Evolutionary conservation across 306 rosid species (phyloP), one percentile per base, ranked within the genome.

Genomic region (Quercus aquifolioides): DNA sequence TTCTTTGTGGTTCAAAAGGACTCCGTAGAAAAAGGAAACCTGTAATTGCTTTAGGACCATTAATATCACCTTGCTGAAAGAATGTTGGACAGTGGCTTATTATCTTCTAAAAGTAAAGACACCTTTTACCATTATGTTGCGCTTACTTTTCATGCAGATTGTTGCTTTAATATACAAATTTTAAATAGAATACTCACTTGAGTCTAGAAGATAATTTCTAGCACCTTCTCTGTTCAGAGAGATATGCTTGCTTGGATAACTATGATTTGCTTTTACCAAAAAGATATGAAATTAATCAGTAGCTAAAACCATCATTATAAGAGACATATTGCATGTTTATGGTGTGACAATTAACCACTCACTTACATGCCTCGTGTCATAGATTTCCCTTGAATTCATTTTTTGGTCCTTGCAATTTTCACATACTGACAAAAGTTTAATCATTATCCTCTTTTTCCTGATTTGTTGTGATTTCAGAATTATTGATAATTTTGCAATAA

Each of bases 1-100:
- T 33, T 10, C 78, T 84, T 71, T 78, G 80, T 74, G 88, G 88
- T 49, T 82, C 78, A 69, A 73, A 77, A 52, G 76, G 46, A 49
- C 20, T 64, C 76, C 52, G 14, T 13, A 62, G 1, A 30, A 64
- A 72, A 55, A 57, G 35, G 69, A 59, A 76, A 73, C 31, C 76
- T 57, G 59, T 69, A 74, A 33, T 69, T 71, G 52, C 59, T 88
- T 26, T 71, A 19, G 78, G 78, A 62, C 82, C 81, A 46, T 69
- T n/a, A 2, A 13, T 49, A 8, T 55, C 46, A 25, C 13, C 71
- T 68, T 56, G 43, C 18, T 31, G 52, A 55, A 74, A 64, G 51
- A 14, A 33, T 49, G 23, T 49, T 49, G 54, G 54, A 49, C 17
- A 12, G 71, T 65, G 71, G 25, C 71, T 31, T 30, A 23, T 33